Percentiles rank a stretch among this genome's conserved stretches.
phyloP scores from a whole-genome alignment of 129 eudicot genomes.

The Helichrysum umbraculigerum region DNA sequence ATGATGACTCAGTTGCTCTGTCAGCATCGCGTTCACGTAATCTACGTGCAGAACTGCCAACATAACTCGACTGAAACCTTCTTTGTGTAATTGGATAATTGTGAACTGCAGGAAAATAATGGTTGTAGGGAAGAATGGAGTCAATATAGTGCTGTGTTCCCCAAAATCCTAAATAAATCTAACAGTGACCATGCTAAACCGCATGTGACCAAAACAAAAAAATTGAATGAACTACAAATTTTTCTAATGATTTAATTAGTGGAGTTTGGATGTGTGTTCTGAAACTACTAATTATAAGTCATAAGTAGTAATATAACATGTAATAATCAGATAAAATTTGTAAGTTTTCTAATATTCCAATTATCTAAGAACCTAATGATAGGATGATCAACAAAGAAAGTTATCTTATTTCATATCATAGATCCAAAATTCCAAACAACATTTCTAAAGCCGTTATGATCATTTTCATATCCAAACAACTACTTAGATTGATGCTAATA shows the following conservation, averaged over 20 bases:
- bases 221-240: background rate
- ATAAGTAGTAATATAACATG: background rate
- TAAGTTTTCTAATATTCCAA: background rate
- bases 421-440: background rate
- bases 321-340: background rate
- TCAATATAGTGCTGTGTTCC: background rate
- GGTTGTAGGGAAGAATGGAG: background rate
- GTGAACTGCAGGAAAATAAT: conserved; percentile 36
- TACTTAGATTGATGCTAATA: background rate
- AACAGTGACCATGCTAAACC: too few species aligned
- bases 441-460: background rate
- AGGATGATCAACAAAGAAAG: background rate
- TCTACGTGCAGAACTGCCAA: conserved; percentile 54
- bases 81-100: conserved; percentile 34
- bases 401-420: background rate
- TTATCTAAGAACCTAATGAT: background rate
- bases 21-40: conserved; percentile 66
- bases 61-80: conserved; percentile 68
- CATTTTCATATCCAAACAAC: background rate
- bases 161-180: background rate
- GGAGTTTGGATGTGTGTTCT: background rate
- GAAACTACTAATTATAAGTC: background rate
- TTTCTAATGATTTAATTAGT: background rate
- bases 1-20: conserved; percentile 49
- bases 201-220: background rate